Evolutionary conservation across 768 basidiomycete species (phyloP), one percentile per base, ranked within the genome.

Genomic region (Trametes meyenii): DNA sequence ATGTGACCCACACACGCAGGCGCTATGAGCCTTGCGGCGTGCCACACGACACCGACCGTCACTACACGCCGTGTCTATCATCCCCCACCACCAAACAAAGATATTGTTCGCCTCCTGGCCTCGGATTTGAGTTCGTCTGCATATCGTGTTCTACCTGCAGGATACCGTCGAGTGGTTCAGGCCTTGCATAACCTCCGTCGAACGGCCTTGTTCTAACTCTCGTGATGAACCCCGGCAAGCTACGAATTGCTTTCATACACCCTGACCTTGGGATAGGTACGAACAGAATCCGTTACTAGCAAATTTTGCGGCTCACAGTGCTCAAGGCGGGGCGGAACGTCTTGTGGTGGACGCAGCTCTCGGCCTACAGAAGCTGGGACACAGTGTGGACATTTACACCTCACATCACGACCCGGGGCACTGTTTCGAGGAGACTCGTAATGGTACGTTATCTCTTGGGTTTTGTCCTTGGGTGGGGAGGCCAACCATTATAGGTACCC

Each of bases 331-430:
- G 19, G 96, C 96, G 2, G 96, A 99, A 75, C 83, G 96, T 24
- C 83, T 98, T 6, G 89, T 98, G 5, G 96, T 98, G 21, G 96
- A 99, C 73, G 94, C 96, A 24, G 95, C 96, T 2, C 80, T 96
- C 0, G 92, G 94, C 8, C 77, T 99, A 13, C 92, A 98, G 72
- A 77, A 82, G 10, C 80, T 87, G 5, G 96, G 96, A 0, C 95
- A 98, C 70, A 75, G 80, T 0, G 90, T 99, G 17, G 86, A 90
- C 67, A 85, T 98, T 23, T 97, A 94, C 74, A 98, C 97, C 0
- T 96, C 94, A 0, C 86, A 97, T 69, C 95, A 97, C 73, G 89
- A 99, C 69, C 83, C 86, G 0, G 76, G 79, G 14, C 88, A 93
- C 64, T 96, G 92, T 70, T 99, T 99, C 67, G 92, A 94, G 52